A percentile compares a stretch with the other conserved stretches of the same genome.
These are phyloP conservation scores for Carex arenaria DNA, from an alignment of 202 grass and related monocot genomes.

Conservation along the genomic window DNA sequence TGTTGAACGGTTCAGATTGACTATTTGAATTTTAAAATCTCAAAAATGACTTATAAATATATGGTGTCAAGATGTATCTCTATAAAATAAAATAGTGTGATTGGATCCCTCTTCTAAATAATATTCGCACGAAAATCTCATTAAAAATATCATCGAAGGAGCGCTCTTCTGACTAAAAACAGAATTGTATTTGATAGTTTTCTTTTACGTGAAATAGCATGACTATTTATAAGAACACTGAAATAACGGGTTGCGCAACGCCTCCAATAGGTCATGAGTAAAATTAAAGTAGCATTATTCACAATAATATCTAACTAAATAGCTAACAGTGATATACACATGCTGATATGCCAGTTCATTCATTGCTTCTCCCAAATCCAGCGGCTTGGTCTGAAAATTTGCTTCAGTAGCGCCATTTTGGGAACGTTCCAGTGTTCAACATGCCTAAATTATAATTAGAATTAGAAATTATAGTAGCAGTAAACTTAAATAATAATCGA, in stretches of 20 bases:
- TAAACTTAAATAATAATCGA: background rate
- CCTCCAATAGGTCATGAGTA: background rate
- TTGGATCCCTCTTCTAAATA: background rate
- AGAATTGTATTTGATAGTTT: background rate
- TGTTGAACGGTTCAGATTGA: too few relatives aligned
- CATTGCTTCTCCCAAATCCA: constrained; percentile 68
- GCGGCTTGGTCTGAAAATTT: constrained; percentile 84
- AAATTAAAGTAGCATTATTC: background rate
- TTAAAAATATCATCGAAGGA: background rate
- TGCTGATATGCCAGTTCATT: constrained; percentile 8
- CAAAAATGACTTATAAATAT: too few relatives aligned
- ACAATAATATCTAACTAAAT: constrained; percentile 5
- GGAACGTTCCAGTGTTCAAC: constrained; percentile 91
- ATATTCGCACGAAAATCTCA: background rate
- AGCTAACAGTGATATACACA: background rate
- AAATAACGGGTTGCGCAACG: background rate
- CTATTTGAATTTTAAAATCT: too few relatives aligned
- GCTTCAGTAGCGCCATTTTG: constrained; percentile 80
- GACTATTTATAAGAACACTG: background rate
- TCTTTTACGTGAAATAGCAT: background rate
- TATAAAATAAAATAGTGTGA: too few relatives aligned
- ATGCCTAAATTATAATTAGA: constrained; percentile 51
- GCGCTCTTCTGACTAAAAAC: too few relatives aligned
- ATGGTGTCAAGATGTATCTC: too few relatives aligned
- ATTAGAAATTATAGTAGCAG: background rate